Evolutionary conservation across 129 eudicot species (phyloP), one percentile per base, ranked within the genome.

Genomic region (Sambucus nigra): DNA sequence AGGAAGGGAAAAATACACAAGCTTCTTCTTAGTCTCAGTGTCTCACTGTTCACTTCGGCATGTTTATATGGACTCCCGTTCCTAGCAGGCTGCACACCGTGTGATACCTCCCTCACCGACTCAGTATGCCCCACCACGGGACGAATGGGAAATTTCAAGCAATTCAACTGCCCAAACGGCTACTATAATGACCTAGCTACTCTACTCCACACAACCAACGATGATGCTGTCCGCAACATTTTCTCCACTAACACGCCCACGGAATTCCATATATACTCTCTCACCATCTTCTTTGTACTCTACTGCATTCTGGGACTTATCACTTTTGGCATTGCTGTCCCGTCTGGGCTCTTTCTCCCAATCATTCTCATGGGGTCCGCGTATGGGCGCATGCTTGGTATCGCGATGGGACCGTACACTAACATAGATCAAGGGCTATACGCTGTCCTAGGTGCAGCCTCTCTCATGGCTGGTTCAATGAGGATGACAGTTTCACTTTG

Each of bases 391-490:
- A 55, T 85, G 64, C 80, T 91, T 41, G 95, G 94, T 23, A 66
- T 79, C 7, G 81, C 70, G 60, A 85, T 91, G 98, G 80, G 73
- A 47, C 60, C 73, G 24, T 85, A 85, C 74, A 73, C 98, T 56
- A 79, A 77, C 6, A 69, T 85, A 25, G 98, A 91, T 64, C 84
- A 71, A 47, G 94, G 95, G 26, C 70, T 89, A 5, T 89, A 67
- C 21, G 95, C 93, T 4, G 97, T 89, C 35, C 77, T 89, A 38
- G 97, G 97, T 31, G 93, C 95, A 57, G 97, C 97, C 40, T 78
- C 95, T 8, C 83, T 89, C 54, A 85, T 91, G 95, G 86, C 94
- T 25, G 98, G 94, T 40, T 91, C 98, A n/a, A 91, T 85, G 98
- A 74, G 98, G 41, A 91, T 82, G 95, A 91, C 95, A 0, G 98